Evolutionary conservation across 2,329 filamentous ascomycete genomes (phyloP).

Genomic region (Ophiocordyceps camponoti-rufipedis): DNA sequence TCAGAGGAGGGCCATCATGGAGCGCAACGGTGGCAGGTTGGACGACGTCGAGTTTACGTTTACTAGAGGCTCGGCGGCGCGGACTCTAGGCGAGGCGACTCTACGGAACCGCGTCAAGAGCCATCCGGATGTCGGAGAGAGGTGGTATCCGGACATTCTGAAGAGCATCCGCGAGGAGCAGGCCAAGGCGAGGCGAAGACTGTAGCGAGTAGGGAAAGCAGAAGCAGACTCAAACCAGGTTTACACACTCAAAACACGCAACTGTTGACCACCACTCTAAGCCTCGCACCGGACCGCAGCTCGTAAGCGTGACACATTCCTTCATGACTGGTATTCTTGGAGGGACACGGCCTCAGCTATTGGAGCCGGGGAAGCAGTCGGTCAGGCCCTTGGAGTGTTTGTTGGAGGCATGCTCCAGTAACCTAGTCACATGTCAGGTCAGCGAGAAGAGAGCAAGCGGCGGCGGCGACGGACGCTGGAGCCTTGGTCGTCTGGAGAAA

Average conservation of each 20-base stretch:
- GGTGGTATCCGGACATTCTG: slow-evolving; percentile 55
- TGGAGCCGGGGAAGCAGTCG: slow-evolving; percentile 49
- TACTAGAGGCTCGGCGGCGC: slow-evolving; percentile 45
- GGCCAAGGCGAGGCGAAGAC: slow-evolving; percentile 13
- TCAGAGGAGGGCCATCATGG: slow-evolving; percentile 40
- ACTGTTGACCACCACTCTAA: no score
- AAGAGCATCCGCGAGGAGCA: slow-evolving; percentile 40
- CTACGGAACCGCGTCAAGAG: slow-evolving; percentile 72
- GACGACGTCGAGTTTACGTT: slow-evolving; percentile 84
- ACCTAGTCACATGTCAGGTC: slow-evolving; percentile 19
- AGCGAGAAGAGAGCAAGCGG: background rate
- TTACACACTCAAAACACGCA: no score
- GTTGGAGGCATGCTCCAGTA: slow-evolving; percentile 54
- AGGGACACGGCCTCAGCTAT: background rate
- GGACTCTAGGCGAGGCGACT: slow-evolving; percentile 64
- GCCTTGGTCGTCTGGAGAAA: slow-evolving; percentile 63
- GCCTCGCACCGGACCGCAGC: background rate
- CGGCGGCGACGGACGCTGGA: slow-evolving; percentile 36
- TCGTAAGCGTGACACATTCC: background rate
- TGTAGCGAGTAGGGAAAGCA: slow-evolving; percentile 4
- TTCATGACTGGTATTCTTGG: background rate
- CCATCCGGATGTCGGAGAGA: slow-evolving; percentile 71
- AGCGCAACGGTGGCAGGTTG: slow-evolving; percentile 34
- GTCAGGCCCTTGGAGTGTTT: slow-evolving; percentile 57
- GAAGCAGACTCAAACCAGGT: background rate